Evolutionary conservation across 169 alveolate genomes (phyloP), one percentile per base, ranked within the genome.

Genomic region (Plasmodium vivax): DNA sequence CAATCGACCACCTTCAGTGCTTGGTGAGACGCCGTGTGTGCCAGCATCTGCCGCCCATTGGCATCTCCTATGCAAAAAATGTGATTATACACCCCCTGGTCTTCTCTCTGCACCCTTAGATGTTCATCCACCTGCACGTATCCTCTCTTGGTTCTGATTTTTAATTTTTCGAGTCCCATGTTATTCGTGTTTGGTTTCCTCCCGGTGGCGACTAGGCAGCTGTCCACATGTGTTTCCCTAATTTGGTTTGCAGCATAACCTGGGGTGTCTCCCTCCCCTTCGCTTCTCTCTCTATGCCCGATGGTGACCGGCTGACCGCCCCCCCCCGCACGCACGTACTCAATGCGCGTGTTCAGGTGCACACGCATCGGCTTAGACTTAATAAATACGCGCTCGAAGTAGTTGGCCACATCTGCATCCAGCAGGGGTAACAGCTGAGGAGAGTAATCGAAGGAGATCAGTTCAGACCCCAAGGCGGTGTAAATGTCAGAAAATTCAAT

Each of bases 1-100:
- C 93, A 85, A 88, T 99, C 99, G 51, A 98, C 98, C 23, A 98
- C 99, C 38, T 98, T 99, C 83, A 79, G 27, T 7, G 94, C 95
- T 73, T 95, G 97, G 41, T 95, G 95, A 0, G 97, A 92, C 7
- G 97, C 97, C 43, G 96, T 95, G 72, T 95, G 97, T 8, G 97
- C 97, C 43, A 95, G 58, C 96, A 93, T 94, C 93, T 93, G 92
- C 34, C 45, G 45, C 1, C 97, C 97, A 34, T 95, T 95, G 56
- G 97, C 96, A 82, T 95, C 97, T 0, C 97, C 97, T 12, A 95
- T 93, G 82, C 97, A 95, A 90, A 93, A 95, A 68, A 95, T 91
- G 6, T 93, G 84, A 2, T 79, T 82, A 19, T 93, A 51, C 30
- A 92, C 95, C 56, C 82, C 85, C 5, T 62, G 91, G 51, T 73